Base-by-base conservation (phyloP, 306 rosid genomes). In the Quercus ilex region DNA sequence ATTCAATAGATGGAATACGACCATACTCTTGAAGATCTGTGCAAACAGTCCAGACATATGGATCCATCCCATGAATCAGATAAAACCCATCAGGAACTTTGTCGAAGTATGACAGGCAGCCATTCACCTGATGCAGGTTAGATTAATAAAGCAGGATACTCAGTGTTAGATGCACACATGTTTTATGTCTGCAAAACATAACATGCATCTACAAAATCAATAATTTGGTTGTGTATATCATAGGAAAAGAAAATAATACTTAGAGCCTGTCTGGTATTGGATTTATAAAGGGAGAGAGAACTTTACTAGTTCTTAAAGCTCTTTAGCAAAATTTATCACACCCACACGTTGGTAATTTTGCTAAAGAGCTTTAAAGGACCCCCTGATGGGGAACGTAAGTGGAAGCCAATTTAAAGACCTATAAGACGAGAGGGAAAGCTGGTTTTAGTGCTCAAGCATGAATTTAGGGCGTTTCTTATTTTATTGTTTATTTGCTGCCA, bases 71-170 rank as follows among this genome's bases (percentile, higher is more conserved):
- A 69, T 85, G 89, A 86, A 96, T 92, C 20, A 89, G 79, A 86
- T 93, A 96, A 87, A 93, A 96, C 62, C 96, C 99, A 83, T 96
- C 98, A 12, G 98, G 98, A 81, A 96, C 83, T 83, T 88, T 91
- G 84, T 91, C 93, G 0, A 74, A 90, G 91, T 96, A 96, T 41
- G 99, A 93, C 38, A 96, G 89, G 83, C 99, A 96, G 76, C 99
- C 98, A 82, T 91, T 93, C 77, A 96, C 99, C 99, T 96, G 89
- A 77, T 74, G 76, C 88, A 82, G 70, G 67, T 83, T 26, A 79
- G 78, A 51, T 49, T 68, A 69, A 80, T 43, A 86, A 73, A 79
- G 85, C n/a, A 84, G 14, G 23, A 79, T 65, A 78, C 11, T 81
- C 68, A 83, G 73, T 68, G n/a, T 35, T 9, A 65, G 9, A 31